Evolutionary conservation across 2,329 filamentous ascomycete species (phyloP).

Genomic region (Tolypocladium sp.): DNA sequence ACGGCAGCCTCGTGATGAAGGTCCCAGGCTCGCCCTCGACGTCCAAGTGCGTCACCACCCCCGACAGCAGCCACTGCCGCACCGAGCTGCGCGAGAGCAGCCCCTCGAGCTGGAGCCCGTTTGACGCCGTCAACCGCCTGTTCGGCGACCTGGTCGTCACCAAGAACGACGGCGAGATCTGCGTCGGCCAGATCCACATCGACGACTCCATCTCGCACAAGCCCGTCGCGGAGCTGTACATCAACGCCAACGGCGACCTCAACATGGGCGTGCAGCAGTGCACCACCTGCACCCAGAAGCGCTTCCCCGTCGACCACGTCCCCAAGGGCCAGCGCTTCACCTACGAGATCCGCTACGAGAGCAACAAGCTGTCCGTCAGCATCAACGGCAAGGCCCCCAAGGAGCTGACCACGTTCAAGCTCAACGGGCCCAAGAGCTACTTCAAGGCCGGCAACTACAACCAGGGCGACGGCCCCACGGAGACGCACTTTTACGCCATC

Average conservation of each 20-base stretch:
- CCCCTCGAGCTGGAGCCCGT: constrained; percentile 23
- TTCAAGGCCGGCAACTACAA: constrained; percentile 30
- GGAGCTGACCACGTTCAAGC: constrained; percentile 15
- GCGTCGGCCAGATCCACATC: constrained; percentile 29
- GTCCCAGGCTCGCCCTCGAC: constrained; percentile 23
- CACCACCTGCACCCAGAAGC: constrained; percentile 18
- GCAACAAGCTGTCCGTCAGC: constrained; percentile 18
- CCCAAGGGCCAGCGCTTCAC: constrained; percentile 21
- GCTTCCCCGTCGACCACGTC: constrained; percentile 21
- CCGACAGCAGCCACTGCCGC: constrained; percentile 30
- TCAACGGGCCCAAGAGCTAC: constrained; percentile 21
- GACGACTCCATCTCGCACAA: constrained; percentile 25
- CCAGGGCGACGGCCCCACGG: constrained; percentile 16
- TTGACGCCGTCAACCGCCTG: constrained; percentile 20
- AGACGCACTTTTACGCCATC: constrained; percentile 10
- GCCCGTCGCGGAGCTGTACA: constrained; percentile 30
- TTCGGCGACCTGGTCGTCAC: constrained; percentile 9
- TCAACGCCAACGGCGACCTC: constrained; percentile 21
- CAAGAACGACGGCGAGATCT: constrained; percentile 6
- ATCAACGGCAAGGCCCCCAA: constrained; percentile 17
- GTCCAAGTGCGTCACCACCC: constrained; percentile 27
- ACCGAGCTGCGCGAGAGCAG: constrained; percentile 29
- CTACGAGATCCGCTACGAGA: constrained; percentile 28
- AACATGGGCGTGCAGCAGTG: constrained; percentile 27
- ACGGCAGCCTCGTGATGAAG: constrained; percentile 27